Evolutionary conservation across 1,284 basidiomycete species (phyloP).

Genomic region (Malassezia japonica): DNA sequence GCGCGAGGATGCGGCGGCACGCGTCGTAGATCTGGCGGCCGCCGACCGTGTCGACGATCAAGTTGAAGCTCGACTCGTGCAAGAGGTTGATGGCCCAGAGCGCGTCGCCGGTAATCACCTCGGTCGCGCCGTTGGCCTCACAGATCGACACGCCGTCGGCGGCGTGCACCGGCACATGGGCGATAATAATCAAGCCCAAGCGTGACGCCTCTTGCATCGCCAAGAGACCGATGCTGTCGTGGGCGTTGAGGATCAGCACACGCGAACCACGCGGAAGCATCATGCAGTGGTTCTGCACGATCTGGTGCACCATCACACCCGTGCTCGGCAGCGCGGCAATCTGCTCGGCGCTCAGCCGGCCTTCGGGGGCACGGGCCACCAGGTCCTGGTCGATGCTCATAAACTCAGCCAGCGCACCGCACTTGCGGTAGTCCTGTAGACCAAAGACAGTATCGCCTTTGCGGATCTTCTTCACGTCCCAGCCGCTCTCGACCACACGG

Average conservation of each 20-base stretch:
- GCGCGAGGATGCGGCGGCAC: constrained; percentile 48
- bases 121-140: constrained; percentile 49
- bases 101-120: constrained; percentile 49
- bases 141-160: constrained; percentile 46
- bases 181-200: constrained; percentile 49
- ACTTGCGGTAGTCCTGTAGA: constrained; percentile 47
- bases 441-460: constrained; percentile 51
- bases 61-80: constrained; percentile 49
- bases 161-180: constrained; percentile 47
- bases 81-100: constrained; percentile 49
- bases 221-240: constrained; percentile 49
- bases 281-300: constrained; percentile 48
- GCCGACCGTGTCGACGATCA: constrained; percentile 46
- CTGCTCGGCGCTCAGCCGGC: constrained; percentile 47
- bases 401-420: constrained; percentile 49
- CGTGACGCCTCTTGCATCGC: constrained; percentile 49
- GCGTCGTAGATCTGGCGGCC: constrained; percentile 49
- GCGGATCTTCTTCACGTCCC: constrained; percentile 45
- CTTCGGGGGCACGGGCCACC: constrained; percentile 48
- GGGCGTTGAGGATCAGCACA: constrained; percentile 50
- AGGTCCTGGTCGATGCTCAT: constrained; percentile 47
- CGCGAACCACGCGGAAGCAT: constrained; percentile 45
- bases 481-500: constrained; percentile 49
- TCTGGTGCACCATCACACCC: constrained; percentile 48
- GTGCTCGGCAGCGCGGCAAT: constrained; percentile 50